phyloP scores from a whole-genome alignment of 148 eudicot genomes.

The Rheum nobile region DNA sequence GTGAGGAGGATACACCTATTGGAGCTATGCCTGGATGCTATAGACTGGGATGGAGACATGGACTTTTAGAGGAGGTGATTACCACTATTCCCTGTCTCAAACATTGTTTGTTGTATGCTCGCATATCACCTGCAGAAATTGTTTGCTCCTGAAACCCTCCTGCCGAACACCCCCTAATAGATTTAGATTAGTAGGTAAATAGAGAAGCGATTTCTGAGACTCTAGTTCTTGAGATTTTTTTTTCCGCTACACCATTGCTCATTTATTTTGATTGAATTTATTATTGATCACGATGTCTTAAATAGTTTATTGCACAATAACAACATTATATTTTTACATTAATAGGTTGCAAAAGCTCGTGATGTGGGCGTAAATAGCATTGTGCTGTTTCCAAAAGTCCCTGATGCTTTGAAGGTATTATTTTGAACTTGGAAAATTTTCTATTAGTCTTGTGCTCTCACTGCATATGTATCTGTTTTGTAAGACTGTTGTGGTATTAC shows the following conservation, averaged over 20 bases:
- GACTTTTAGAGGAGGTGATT: slow-evolving; percentile 86
- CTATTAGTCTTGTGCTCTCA: background rate
- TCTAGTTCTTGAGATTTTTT: background rate
- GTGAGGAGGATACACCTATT: slow-evolving; percentile 89
- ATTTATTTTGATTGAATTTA: background rate
- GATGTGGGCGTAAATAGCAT: slow-evolving; percentile 89
- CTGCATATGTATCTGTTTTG: background rate
- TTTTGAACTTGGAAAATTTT: background rate
- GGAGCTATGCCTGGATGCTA: slow-evolving; percentile 99
- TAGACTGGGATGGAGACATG: slow-evolving; percentile 98
- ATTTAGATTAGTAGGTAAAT: background rate
- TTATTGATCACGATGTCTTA: background rate
- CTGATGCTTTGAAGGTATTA: slow-evolving; percentile 88
- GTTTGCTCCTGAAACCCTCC: background rate
- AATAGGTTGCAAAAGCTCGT: slow-evolving; percentile 80
- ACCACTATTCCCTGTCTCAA: background rate
- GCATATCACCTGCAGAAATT: background rate
- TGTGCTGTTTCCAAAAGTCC: slow-evolving; percentile 93
- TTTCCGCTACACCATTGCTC: background rate
- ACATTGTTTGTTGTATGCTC: background rate
- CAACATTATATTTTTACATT: background rate
- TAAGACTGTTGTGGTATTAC: background rate
- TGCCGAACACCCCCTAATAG: background rate
- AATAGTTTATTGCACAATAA: background rate
- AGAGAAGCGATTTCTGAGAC: background rate